Percentiles rank a stretch among this genome's conserved stretches.
These are phyloP conservation scores for Lepidium didymum DNA, from an alignment of 345 rosid species.

Conservation along the genomic window DNA sequence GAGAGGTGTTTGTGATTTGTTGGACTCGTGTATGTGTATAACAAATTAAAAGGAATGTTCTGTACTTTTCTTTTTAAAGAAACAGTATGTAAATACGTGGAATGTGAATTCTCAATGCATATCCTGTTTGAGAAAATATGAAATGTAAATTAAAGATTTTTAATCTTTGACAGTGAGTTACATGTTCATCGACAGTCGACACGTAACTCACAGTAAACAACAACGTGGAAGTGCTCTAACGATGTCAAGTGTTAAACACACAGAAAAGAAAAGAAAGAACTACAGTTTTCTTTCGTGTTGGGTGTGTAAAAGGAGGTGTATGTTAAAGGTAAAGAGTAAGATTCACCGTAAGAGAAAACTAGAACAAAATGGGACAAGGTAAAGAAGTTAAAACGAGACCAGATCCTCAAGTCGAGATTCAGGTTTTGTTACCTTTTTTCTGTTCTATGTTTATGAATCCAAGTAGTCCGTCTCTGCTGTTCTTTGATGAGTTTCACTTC, in stretches of 20 bases:
- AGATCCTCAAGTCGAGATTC: conserved; percentile 31
- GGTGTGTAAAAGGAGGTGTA: background rate
- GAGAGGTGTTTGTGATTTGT: background rate
- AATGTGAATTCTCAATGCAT: background rate
- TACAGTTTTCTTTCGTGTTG: background rate
- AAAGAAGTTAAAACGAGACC: conserved; percentile 23
- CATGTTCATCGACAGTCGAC: conserved; percentile 19
- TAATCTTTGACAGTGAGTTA: background rate
- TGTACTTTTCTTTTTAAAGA: background rate
- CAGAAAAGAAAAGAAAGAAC: background rate
- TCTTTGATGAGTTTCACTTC: background rate
- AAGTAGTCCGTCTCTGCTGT: background rate
- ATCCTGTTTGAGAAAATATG: background rate
- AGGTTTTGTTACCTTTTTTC: conserved; percentile 9
- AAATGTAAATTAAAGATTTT: background rate
- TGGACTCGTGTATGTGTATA: background rate
- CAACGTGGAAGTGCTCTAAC: conserved; percentile 12
- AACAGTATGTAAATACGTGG: conserved; percentile 1
- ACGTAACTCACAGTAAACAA: conserved; percentile 3
- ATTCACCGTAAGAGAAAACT: background rate
- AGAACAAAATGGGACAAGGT: conserved; percentile 25
- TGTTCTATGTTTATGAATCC: background rate
- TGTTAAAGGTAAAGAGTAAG: too few species aligned
- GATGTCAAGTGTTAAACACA: background rate
- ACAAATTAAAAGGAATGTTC: background rate